Conservation (phyloP, 2,329 filamentous ascomycete genomes). For the Clonostachys rosea region DNA sequence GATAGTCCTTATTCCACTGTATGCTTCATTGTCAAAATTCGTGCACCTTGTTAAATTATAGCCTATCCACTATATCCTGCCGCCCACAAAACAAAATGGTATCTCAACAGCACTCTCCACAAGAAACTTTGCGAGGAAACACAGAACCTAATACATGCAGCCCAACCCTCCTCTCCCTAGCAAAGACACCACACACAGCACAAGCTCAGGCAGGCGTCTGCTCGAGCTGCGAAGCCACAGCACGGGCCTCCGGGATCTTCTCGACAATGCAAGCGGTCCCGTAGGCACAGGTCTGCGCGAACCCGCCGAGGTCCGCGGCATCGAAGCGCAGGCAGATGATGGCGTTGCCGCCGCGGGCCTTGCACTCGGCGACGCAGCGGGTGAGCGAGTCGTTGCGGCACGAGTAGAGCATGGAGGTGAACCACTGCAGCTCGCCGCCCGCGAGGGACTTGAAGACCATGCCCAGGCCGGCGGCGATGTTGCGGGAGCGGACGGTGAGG, state of each 20-base stretch:
- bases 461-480: conserved; percentile 49
- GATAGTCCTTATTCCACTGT: no score
- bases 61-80: no score
- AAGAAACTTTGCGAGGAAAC: no score
- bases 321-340: conserved; percentile 56
- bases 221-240: conserved; percentile 2
- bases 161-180: no score
- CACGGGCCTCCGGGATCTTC: conserved; percentile 36
- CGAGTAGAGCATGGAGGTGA: conserved; percentile 54
- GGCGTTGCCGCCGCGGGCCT: conserved; percentile 54
- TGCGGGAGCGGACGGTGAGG: conserved; percentile 51
- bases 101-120: no score
- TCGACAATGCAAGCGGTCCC: conserved; percentile 55
- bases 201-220: no score
- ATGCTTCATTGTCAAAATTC: no score
- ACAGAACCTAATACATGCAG: no score
- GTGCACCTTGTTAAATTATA: no score
- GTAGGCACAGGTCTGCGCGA: conserved; percentile 55
- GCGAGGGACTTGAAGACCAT: conserved; percentile 53
- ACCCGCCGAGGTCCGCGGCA: conserved; percentile 46
- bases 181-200: no score
- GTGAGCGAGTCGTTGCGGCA: conserved; percentile 32
- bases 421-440: conserved; percentile 55
- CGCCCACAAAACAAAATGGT: no score
- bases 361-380: conserved; percentile 40